These are phyloP conservation scores for Aegilops tauschii DNA, from an alignment of 176 grass and related monocot genomes.

Conservation along the genomic window DNA sequence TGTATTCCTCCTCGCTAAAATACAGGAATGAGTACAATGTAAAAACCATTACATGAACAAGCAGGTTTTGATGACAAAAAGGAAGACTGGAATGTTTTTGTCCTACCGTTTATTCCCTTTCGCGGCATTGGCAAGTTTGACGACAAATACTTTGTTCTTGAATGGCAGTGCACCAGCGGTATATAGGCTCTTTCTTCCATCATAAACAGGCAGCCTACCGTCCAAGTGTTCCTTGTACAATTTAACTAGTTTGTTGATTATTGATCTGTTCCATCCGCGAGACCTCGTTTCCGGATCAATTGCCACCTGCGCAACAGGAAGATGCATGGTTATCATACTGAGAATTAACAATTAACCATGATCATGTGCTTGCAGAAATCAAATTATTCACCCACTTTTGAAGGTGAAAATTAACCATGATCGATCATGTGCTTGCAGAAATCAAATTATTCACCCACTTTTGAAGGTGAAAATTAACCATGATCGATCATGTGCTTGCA, in stretches of 20 bases:
- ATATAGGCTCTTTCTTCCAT: slow-evolving; percentile 57
- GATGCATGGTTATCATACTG: neutral
- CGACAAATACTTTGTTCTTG: slow-evolving; percentile 34
- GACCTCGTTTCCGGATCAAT: slow-evolving; percentile 43
- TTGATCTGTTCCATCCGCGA: slow-evolving; percentile 28
- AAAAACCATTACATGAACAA: neutral
- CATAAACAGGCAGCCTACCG: slow-evolving; percentile 41
- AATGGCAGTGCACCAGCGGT: slow-evolving; percentile 66
- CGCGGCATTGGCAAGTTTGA: slow-evolving; percentile 31
- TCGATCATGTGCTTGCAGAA: neutral
- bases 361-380: neutral
- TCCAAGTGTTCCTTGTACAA: slow-evolving; percentile 26
- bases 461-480: neutral
- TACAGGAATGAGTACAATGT: neutral
- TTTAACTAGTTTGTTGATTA: slow-evolving; percentile 36
- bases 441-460: neutral
- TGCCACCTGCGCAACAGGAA: slow-evolving; percentile 29
- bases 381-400: neutral
- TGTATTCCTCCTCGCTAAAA: slow-evolving; percentile 44
- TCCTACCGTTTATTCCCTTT: slow-evolving; percentile 18
- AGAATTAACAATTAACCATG: neutral
- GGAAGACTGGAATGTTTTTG: neutral
- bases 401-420: neutral
- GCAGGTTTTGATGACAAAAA: neutral
- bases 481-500: neutral